Conservation (phyloP, 306 rosid species). For the Rosa chinensis region DNA sequence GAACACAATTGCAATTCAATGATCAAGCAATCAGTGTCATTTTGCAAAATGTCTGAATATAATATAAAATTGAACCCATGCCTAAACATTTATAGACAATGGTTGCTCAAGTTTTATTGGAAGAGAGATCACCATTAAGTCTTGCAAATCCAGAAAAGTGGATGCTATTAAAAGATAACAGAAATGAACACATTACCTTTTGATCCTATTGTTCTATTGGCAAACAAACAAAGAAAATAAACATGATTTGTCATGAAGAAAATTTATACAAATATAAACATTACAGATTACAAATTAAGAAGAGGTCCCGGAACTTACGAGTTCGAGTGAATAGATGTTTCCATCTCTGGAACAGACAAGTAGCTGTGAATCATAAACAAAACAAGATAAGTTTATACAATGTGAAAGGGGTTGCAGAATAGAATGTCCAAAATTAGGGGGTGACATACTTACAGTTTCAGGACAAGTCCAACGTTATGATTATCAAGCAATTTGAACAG, state of each 20-base stretch:
- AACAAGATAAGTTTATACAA: neutral
- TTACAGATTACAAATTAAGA: neutral
- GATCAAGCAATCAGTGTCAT: neutral
- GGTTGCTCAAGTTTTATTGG: neutral
- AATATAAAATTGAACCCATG: neutral
- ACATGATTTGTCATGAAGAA: neutral
- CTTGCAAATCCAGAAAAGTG: no score
- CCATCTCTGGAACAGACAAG: slow-evolving; percentile 83
- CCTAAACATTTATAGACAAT: neutral
- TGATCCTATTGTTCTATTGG: neutral
- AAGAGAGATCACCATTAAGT: neutral
- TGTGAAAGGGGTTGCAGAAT: neutral
- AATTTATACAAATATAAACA: neutral
- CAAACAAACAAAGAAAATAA: neutral
- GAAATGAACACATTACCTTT: neutral
- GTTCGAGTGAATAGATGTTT: slow-evolving; percentile 62
- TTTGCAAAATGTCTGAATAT: neutral
- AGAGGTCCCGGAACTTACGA: slow-evolving; percentile 39
- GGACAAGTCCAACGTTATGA: neutral
- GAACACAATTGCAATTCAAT: neutral
- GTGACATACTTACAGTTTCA: neutral
- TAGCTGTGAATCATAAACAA: slow-evolving; percentile 45
- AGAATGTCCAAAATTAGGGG: neutral
- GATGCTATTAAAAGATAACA: neutral
- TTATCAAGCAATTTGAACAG: neutral